phyloP scores from a whole-genome alignment of 1,284 basidiomycete genomes.

The Inonotus hispidus region DNA sequence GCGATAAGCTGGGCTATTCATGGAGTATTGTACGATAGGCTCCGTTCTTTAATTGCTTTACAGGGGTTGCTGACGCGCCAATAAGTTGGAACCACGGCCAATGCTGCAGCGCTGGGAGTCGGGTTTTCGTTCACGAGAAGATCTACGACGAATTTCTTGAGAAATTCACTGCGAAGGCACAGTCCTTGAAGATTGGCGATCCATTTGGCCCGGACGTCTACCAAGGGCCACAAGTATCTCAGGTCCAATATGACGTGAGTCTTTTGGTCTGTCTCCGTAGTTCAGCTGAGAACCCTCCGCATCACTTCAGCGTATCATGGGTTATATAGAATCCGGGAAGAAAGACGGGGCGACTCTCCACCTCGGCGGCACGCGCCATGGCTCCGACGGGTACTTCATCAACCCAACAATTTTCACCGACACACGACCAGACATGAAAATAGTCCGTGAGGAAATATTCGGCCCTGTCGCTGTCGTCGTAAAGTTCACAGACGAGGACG shows the following conservation, averaged over 20 bases:
- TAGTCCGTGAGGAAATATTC: constrained; percentile 89
- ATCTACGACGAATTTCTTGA: constrained; percentile 80
- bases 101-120: constrained; percentile 79
- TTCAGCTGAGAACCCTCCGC: too few species aligned
- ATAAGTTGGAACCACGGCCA: constrained; percentile 76
- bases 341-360: constrained; percentile 78
- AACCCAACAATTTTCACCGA: constrained; percentile 86
- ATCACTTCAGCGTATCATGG: constrained; percentile 87
- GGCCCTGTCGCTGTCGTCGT: constrained; percentile 77
- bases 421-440: constrained; percentile 74
- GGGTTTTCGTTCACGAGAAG: constrained; percentile 79
- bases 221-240: constrained; percentile 88
- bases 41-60: background rate
- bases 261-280: too few species aligned
- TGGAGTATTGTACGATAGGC: constrained; percentile 61
- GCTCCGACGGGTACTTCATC: constrained; percentile 72
- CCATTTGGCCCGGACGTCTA: constrained; percentile 69
- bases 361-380: constrained; percentile 71
- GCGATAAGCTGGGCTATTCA: constrained; percentile 79
- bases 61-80: background rate
- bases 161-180: constrained; percentile 53
- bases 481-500: constrained; percentile 66
- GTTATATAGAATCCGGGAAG: constrained; percentile 84
- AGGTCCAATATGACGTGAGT: constrained; percentile 58
- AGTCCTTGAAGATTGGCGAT: constrained; percentile 65